A percentile compares a stretch with the other conserved stretches of the same genome.
These are phyloP conservation scores for Physcomitrium patens DNA, from an alignment of 225 moss, liverwort and hornwort species.

Conservation along the genomic window DNA sequence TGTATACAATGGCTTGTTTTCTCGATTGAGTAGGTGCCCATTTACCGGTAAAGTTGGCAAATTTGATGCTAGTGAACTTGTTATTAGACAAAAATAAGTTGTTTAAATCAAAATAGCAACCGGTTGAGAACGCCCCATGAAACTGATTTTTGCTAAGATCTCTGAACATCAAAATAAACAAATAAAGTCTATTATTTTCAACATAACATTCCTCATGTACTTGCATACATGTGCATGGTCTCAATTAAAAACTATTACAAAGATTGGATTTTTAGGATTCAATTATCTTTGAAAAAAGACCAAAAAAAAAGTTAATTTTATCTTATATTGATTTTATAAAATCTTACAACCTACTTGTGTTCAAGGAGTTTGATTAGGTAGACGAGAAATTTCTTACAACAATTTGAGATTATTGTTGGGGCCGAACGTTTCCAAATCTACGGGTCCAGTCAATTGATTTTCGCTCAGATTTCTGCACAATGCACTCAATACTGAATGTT, in stretches of 20 bases:
- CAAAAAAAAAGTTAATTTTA: no score
- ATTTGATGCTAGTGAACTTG: not conserved
- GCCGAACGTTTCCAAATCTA: constrained; percentile 3
- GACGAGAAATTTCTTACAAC: not conserved
- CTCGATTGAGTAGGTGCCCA: not conserved
- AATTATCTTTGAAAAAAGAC: no score
- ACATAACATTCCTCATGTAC: no score
- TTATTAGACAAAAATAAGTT: not conserved
- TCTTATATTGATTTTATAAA: not conserved
- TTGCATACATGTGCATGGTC: no score
- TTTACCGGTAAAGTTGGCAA: not conserved
- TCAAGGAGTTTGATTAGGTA: not conserved
- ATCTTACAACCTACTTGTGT: no score
- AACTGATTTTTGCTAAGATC: not conserved
- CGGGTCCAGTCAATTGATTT: not conserved
- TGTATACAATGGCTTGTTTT: rapidly evolving
- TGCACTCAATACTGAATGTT: not conserved
- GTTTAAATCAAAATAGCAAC: rapidly evolving
- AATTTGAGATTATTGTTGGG: not conserved
- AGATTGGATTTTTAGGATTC: no score
- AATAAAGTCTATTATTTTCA: no score
- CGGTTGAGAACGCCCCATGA: not conserved
- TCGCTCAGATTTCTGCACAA: not conserved
- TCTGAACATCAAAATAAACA: not conserved
- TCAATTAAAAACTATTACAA: no score